Percentiles rank a stretch among this genome's conserved stretches.
Evolutionary conservation across 2,329 filamentous ascomycete species (phyloP).

Genomic region (Diaporthe sp.): DNA sequence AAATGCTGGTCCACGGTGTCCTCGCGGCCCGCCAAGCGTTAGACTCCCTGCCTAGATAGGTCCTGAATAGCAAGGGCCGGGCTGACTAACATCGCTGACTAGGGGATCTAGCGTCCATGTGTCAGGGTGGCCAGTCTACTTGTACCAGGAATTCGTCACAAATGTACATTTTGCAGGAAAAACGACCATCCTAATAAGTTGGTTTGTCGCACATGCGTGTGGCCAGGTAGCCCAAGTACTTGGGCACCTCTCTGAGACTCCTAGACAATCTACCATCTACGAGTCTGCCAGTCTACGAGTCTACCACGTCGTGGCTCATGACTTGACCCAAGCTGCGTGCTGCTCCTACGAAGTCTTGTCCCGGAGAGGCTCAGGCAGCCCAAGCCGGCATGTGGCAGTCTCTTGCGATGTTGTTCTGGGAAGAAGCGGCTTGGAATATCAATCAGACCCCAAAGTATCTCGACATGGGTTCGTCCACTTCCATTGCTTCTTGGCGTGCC

Average conservation of each 20-base stretch:
- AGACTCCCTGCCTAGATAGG: neutral
- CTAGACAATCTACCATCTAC: too few species aligned
- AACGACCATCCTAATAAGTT: neutral
- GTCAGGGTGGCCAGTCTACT: neutral
- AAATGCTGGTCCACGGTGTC: conserved; percentile 30
- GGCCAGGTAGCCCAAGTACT: too few species aligned
- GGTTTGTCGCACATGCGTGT: neutral
- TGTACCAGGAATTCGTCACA: too few species aligned
- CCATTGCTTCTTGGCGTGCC: conserved; percentile 6
- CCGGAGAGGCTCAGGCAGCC: too few species aligned
- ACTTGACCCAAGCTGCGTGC: too few species aligned
- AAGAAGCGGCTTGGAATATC: neutral
- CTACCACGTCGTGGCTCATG: too few species aligned
- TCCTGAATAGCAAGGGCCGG: conserved; percentile 15
- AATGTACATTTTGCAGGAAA: too few species aligned
- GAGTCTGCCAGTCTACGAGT: too few species aligned
- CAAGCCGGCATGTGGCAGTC: too few species aligned
- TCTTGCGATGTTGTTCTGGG: too few species aligned
- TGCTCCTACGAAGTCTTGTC: too few species aligned
- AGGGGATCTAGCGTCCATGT: neutral
- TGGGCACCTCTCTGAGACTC: too few species aligned
- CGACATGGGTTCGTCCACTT: neutral
- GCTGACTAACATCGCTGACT: conserved; percentile 8
- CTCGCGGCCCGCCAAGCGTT: conserved; percentile 26
- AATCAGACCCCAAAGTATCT: neutral